Conservation (phyloP, 345 rosid genomes). For the Tarenaya hassleriana region DNA sequence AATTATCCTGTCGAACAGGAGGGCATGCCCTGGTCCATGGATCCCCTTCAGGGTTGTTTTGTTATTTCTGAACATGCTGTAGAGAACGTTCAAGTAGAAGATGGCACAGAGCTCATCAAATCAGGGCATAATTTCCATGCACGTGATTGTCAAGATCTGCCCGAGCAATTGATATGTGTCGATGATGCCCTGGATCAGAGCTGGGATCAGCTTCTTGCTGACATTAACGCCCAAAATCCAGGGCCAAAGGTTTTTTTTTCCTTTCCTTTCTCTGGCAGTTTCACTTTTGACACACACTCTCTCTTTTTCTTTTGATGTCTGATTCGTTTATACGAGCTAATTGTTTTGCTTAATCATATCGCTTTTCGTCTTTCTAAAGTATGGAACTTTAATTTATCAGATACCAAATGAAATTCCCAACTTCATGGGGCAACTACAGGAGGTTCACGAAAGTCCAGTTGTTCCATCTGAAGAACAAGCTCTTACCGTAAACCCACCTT, state of each 20-base stretch:
- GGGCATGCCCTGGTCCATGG: slow-evolving; percentile 39
- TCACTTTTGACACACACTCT: too few species aligned
- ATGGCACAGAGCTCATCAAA: slow-evolving; percentile 26
- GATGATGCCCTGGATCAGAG: slow-evolving; percentile 44
- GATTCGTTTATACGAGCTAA: too few species aligned
- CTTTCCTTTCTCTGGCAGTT: background rate
- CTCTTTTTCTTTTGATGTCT: too few species aligned
- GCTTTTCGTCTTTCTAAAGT: background rate
- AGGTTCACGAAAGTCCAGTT: slow-evolving; percentile 31
- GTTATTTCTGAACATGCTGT: slow-evolving; percentile 33
- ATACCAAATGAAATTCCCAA: slow-evolving; percentile 21
- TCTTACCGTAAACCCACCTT: slow-evolving; percentile 31
- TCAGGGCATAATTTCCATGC: slow-evolving; percentile 32
- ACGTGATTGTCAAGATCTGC: slow-evolving; percentile 47
- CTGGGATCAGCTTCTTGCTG: slow-evolving; percentile 52
- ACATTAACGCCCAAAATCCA: slow-evolving; percentile 29
- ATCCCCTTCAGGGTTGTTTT: slow-evolving; percentile 39
- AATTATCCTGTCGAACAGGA: slow-evolving; percentile 30
- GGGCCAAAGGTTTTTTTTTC: slow-evolving; percentile 39
- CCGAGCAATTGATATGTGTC: slow-evolving; percentile 44
- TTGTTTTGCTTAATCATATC: too few species aligned
- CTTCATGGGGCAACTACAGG: slow-evolving; percentile 29
- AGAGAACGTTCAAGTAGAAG: slow-evolving; percentile 29
- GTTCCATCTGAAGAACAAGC: slow-evolving; percentile 23
- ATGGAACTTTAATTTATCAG: slow-evolving; percentile 17